phyloP scores from a whole-genome alignment of 1,139 yeast species.

The Ashbya aceris region DNA sequence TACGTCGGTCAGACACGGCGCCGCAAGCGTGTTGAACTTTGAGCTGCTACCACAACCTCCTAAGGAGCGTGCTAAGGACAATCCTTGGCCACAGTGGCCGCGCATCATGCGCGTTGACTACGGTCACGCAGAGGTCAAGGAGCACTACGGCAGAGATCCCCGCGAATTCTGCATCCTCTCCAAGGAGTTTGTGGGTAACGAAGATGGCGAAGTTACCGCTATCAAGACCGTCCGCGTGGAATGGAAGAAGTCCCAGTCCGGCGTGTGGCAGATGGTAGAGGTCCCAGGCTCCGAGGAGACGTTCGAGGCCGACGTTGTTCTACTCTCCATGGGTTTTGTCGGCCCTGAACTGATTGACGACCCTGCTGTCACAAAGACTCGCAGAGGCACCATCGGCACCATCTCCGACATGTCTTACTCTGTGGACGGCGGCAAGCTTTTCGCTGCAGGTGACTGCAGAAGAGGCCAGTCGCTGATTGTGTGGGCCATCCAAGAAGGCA shows the following conservation, averaged over 20 bases:
- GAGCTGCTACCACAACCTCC: constrained; percentile 94
- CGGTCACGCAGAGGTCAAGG: constrained; percentile 92
- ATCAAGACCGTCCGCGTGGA: constrained; percentile 94
- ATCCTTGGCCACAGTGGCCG: constrained; percentile 99
- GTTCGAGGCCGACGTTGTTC: constrained; percentile 89
- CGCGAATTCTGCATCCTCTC: constrained; percentile 93
- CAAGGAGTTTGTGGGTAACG: constrained; percentile 92
- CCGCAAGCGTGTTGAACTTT: constrained; percentile 89
- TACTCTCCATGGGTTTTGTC: constrained; percentile 93
- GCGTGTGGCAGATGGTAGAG: constrained; percentile 99
- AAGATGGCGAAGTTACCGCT: constrained; percentile 85
- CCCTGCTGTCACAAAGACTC: constrained; percentile 61
- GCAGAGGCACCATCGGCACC: constrained; percentile 81
- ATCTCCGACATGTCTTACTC: constrained; percentile 59
- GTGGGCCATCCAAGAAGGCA: constrained; percentile 99
- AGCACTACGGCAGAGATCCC: constrained; percentile 95
- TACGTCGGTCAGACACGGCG: constrained; percentile 95
- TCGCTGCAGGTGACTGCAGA: constrained; percentile 98
- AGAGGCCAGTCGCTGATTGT: constrained; percentile 97
- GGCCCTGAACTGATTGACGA: constrained; percentile 84
- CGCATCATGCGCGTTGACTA: constrained; percentile 95
- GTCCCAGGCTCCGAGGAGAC: constrained; percentile 89
- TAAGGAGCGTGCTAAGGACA: constrained; percentile 75
- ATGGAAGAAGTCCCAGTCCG: constrained; percentile 92
- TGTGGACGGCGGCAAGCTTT: constrained; percentile 58